Evolutionary conservation across 805 yeast species (phyloP).

Genomic region (Metschnikowia baotianmanensis): DNA sequence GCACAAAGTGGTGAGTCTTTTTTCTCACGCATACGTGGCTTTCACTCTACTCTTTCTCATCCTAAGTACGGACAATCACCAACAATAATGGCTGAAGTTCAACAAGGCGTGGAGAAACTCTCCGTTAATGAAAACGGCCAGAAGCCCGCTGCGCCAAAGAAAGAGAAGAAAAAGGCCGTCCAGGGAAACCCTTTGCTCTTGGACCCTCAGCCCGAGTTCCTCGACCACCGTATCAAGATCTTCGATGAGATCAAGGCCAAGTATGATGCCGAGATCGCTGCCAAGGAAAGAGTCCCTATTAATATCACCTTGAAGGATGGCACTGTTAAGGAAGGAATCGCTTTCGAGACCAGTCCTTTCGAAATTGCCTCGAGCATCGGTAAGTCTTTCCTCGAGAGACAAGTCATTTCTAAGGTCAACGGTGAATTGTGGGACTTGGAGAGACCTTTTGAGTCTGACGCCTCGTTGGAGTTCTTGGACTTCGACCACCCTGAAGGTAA

Average conservation of each 20-base stretch:
- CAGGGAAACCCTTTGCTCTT: slow-evolving; percentile 43
- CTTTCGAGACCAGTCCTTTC: slow-evolving; percentile 90
- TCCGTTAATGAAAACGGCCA: slow-evolving; percentile 16
- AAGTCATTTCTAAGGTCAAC: slow-evolving; percentile 86
- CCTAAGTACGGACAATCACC: background rate
- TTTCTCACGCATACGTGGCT: slow-evolving; percentile 3
- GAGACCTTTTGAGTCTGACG: slow-evolving; percentile 81
- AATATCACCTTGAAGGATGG: slow-evolving; percentile 88
- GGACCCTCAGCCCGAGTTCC: slow-evolving; percentile 81
- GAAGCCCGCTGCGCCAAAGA: slow-evolving; percentile 20
- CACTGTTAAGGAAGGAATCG: slow-evolving; percentile 65
- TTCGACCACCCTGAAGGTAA: slow-evolving; percentile 94
- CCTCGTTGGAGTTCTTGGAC: slow-evolving; percentile 76
- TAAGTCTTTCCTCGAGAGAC: slow-evolving; percentile 83
- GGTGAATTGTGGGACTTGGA: slow-evolving; percentile 91
- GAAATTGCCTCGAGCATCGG: slow-evolving; percentile 82
- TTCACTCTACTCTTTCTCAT: background rate
- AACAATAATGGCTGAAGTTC: slow-evolving; percentile 21
- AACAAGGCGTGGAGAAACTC: slow-evolving; percentile 19
- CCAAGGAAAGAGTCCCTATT: slow-evolving; percentile 57
- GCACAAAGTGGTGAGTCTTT: slow-evolving; percentile 9
- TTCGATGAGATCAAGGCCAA: slow-evolving; percentile 79
- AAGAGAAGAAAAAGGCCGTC: slow-evolving; percentile 44
- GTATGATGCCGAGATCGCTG: slow-evolving; percentile 69
- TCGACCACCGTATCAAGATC: slow-evolving; percentile 72